Base-by-base conservation (phyloP, 148 eudicot species). In the Rhododendron molle region DNA sequence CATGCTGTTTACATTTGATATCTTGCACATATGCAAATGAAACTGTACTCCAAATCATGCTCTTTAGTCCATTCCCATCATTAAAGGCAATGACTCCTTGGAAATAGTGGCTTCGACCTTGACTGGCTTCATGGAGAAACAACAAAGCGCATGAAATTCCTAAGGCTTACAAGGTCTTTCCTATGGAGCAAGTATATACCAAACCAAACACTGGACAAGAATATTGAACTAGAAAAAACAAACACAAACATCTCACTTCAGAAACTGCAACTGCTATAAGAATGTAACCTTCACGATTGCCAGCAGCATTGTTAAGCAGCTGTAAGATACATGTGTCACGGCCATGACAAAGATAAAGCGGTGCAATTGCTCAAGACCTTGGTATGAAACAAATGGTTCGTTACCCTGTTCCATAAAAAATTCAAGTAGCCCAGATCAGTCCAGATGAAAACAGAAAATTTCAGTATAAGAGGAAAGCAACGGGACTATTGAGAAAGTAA, bases 331-430 rank as follows among this genome's bases (percentile, higher is more conserved):
- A 91, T 97, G 99, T 76, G 99, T 97, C 88, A 95, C 89, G 7
- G 99, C 99, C 98, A 97, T 97, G 88, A 97, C 93, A 93, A 97
- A 97, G 88, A 97, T 97, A 90, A 97, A 97, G 49, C 99, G 92
- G 86, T 97, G 99, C 85, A 97, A 91, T 86, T 97, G 98, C 93
- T 97, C 99, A 86, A 97, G 98, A 77, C 99, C 99, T 93, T 95
- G 93, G 86, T 94, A 94, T 76, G 98, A 95, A 46, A 97, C 92
- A 91, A 97, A 97, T 85, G 99, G 98, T 87, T 95, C 99, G 50
- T 89, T 79, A 89, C 94, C 93, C 99, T 97, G 92, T 56, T 50
- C 23, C 84, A 81, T 82, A 78, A 88, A 77, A 84, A 65, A 36
- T 83, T n/a, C 9, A 84, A 18, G n/a, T 4, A 84, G 6, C 32